A percentile compares a stretch with the other conserved stretches of the same genome.
Evolutionary conservation across 176 grass and related monocot species (phyloP).

Genomic region (Hyparrhenia diplandra): DNA sequence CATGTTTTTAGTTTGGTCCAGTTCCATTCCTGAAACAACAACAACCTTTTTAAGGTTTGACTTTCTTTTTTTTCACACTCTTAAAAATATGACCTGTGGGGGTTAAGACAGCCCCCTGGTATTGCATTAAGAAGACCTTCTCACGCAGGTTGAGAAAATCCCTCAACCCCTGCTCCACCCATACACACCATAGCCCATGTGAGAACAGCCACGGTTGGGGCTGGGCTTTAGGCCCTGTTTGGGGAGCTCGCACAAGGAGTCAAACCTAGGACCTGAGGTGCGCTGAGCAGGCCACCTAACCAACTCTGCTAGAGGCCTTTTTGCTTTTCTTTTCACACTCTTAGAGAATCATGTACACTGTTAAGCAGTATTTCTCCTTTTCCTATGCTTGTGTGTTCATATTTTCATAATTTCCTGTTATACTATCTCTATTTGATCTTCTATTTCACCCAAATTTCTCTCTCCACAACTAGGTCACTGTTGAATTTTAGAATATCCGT

Average conservation of each 20-base stretch:
- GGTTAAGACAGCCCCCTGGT: too few species aligned
- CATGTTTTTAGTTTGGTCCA: background rate
- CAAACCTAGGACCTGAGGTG: too few species aligned
- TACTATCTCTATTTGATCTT: background rate
- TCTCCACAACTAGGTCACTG: background rate
- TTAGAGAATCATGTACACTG: background rate
- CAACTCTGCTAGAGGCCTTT: too few species aligned
- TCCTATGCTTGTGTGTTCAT: background rate
- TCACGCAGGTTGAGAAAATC: too few species aligned
- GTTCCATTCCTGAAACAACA: background rate
- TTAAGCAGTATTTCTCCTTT: background rate
- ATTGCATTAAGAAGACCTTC: too few species aligned
- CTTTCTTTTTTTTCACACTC: background rate
- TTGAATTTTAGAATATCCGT: background rate
- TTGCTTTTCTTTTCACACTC: too few species aligned
- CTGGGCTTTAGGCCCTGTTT: too few species aligned
- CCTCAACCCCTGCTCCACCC: too few species aligned
- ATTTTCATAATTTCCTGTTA: background rate
- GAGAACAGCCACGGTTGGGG: too few species aligned
- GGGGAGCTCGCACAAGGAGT: too few species aligned
- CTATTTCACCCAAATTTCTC: background rate
- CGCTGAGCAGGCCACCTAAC: too few species aligned
- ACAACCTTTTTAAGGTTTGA: background rate
- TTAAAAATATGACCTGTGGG: background rate
- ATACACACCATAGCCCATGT: too few species aligned